Percentiles rank a stretch among this genome's conserved stretches.
These are phyloP conservation scores for Talaromyces sp. DNA, from an alignment of 2,329 filamentous ascomycete genomes.

Conservation along the genomic window DNA sequence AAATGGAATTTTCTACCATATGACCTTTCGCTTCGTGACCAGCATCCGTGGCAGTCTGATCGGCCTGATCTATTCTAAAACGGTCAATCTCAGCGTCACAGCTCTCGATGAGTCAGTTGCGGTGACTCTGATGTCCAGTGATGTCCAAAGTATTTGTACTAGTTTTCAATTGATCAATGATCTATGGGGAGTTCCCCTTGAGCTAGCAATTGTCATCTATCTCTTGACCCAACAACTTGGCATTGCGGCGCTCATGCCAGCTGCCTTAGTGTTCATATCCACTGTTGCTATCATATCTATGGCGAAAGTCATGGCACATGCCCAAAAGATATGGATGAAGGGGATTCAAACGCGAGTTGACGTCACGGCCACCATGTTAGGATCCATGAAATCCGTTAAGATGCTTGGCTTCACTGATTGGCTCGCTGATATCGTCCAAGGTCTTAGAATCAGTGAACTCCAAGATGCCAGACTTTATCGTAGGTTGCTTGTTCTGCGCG, in stretches of 20 bases:
- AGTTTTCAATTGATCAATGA: slow-evolving; percentile 41
- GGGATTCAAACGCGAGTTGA: slow-evolving; percentile 9
- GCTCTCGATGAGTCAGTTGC: slow-evolving; percentile 34
- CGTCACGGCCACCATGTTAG: slow-evolving; percentile 44
- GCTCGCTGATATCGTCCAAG: slow-evolving; percentile 34
- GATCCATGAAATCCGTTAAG: slow-evolving; percentile 51
- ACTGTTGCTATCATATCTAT: slow-evolving; percentile 6
- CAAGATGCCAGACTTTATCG: slow-evolving; percentile 37
- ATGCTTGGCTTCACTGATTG: slow-evolving; percentile 44
- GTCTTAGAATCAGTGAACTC: slow-evolving; percentile 38
- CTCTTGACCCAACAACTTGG: slow-evolving; percentile 39
- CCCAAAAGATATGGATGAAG: slow-evolving; percentile 11
- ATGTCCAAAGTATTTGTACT: slow-evolving; percentile 40
- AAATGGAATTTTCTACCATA: slow-evolving; percentile 39
- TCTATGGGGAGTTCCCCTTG: slow-evolving; percentile 41
- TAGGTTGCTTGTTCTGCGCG: slow-evolving; percentile 35
- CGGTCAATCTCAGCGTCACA: slow-evolving; percentile 26
- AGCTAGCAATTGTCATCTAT: slow-evolving; percentile 44
- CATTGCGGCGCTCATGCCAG: slow-evolving; percentile 39
- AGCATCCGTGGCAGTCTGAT: slow-evolving; percentile 42
- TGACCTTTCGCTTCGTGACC: slow-evolving; percentile 39
- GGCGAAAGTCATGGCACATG: slow-evolving; percentile 6
- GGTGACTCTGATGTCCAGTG: slow-evolving; percentile 43
- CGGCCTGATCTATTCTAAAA: slow-evolving; percentile 47
- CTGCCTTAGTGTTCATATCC: slow-evolving; percentile 28